phyloP scores from a whole-genome alignment of 2,329 filamentous ascomycete species.

The Thelonectria discophora region DNA sequence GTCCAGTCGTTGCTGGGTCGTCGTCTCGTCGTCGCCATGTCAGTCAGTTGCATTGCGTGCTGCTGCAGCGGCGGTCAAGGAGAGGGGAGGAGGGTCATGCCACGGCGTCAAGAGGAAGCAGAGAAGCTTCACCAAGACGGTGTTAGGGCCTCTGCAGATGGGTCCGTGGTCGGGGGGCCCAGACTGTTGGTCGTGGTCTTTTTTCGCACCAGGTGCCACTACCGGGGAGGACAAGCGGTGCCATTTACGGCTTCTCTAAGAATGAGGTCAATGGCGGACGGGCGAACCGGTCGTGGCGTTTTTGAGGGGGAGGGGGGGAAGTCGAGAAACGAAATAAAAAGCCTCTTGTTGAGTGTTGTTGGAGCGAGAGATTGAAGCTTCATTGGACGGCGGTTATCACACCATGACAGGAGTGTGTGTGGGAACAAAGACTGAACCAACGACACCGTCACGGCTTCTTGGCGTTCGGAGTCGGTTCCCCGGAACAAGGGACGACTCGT shows the following conservation, averaged over 20 bases:
- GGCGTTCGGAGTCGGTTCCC: slow-evolving; percentile 15
- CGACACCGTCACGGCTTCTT: background rate
- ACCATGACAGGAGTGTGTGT: slow-evolving; percentile 9
- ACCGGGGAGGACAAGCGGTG: background rate
- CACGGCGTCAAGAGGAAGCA: slow-evolving; percentile 8
- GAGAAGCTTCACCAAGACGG: background rate
- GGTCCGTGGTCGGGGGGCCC: slow-evolving; percentile 17
- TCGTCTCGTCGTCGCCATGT: background rate
- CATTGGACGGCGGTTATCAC: slow-evolving; percentile 22
- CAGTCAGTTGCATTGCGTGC: background rate
- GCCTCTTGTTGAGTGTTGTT: background rate
- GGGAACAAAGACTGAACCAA: background rate
- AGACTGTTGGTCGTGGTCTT: slow-evolving; percentile 8
- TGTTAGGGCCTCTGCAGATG: slow-evolving; percentile 3
- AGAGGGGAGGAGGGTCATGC: background rate
- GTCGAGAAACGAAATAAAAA: background rate
- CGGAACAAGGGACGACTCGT: slow-evolving; percentile 5
- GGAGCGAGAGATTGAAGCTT: background rate
- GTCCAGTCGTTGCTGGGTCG: background rate
- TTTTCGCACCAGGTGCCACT: slow-evolving; percentile 4
- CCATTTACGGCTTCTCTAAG: background rate
- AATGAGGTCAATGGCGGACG: background rate
- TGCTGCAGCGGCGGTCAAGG: background rate
- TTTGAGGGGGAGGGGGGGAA: background rate
- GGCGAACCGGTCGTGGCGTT: slow-evolving; percentile 19